Base-by-base conservation (phyloP, 169 alveolate species). In the Eimeria sp. region DNA sequence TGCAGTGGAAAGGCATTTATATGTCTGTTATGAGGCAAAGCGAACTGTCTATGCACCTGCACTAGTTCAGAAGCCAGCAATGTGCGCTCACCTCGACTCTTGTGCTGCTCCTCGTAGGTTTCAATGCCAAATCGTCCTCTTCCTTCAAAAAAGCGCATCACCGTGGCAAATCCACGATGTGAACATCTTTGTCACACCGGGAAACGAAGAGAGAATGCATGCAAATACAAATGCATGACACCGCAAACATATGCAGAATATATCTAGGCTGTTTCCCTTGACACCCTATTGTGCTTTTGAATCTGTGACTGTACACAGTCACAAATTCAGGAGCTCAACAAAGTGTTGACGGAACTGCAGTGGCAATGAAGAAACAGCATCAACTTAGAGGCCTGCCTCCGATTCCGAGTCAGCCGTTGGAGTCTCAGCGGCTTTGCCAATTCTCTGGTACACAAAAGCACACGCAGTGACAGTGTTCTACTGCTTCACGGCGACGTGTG, bases 341-440 rank as follows among this genome's bases (percentile, higher is more conserved):
- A 5, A 40, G 11, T 4, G 75, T 3, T 6, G 11, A 4, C 75
- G 43, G 75, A 40, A 65, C 13, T 65, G n/a, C 2, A 65, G 75
- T 65, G 75, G 4, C 4, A 2, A 4, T 5, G 18, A 40, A 27
- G 40, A 22, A 27, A n/a, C 7, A 65, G 0, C 13, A 65, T n/a
- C n/a, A n/a, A n/a, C n/a, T n/a, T n/a, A n/a, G 76, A 65, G 76
- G 76, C 76, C 76, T 65, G 16, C 76, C 76, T 65, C 45, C 20
- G 34, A 25, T 20, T 65, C 76, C 40, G 40, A n/a, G 18, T 65
- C 76, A 65, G 40, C 11, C 14, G 76, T 3, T 65, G 45, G 34
- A 40, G 7, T 2, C 11, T 4, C 1, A 25, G 45, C 45, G 16
- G 18, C 45, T 65, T 5, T 11, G 6, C 20, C 14, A 5, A 45